Evolutionary conservation across 257 asterid genomes (phyloP), one percentile per base, ranked within the genome.

Genomic region (Petunia secreta): DNA sequence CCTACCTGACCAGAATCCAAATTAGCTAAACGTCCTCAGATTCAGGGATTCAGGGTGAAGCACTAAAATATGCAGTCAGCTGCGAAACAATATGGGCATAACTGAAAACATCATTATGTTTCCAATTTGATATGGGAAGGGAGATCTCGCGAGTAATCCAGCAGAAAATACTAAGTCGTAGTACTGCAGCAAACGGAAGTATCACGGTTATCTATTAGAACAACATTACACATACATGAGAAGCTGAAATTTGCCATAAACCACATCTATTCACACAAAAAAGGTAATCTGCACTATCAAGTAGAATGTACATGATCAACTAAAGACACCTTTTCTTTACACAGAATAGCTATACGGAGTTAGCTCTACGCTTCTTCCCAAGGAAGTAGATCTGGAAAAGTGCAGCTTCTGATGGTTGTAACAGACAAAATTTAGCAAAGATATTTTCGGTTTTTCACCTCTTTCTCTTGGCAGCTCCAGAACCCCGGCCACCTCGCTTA

Each of bases 391-490:
- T 34, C 62, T 2, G 62, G 77, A 15, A 73, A 73, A 36, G 60
- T 71, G 77, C 46, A 73, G 77, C 44, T 73, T 50, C 78, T 36
- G 62, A 50, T 52, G 46, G 55, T 73, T 36, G 78, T 50, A 34
- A 73, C 36, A 52, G 62, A 71, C 76, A 69, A 25, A 52, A 73
- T 50, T 36, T 48, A 7, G 46, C 50, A 44, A n/a, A 11, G 78
- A 73, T 50, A 60, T 69, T 48, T 50, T 50, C 62, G 2, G 9
- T 4, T 75, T 25, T 65, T 92, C 86, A 95, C 88, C 95, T 87
- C 91, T 92, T 95, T 84, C 97, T 89, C 92, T 92, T 95, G 63
- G 91, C 91, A 55, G 90, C 68, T 1, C 88, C 91, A 13, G 92
- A 82, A 14, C 90, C 91, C 36, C 85, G 81, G 1, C 87, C 86